A percentile compares a stretch with the other conserved stretches of the same genome.
Evolutionary conservation across 768 basidiomycete genomes (phyloP).

Genomic region (Ramaria rubella): DNA sequence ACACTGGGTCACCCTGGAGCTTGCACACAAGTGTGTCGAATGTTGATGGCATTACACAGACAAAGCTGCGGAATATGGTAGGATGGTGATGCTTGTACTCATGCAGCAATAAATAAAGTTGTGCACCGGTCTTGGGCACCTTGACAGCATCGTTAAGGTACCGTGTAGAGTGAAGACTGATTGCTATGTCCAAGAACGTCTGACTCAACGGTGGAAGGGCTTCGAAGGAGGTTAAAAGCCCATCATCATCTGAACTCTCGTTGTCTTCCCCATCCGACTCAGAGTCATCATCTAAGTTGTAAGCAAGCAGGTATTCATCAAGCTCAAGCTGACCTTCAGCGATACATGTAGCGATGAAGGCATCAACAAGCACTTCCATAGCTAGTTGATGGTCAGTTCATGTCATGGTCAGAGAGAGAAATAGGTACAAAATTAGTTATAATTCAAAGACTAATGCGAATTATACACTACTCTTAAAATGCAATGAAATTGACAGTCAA

Average conservation of each 20-base stretch:
- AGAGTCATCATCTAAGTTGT: background rate
- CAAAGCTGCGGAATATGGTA: slow-evolving; percentile 24
- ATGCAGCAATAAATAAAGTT: background rate
- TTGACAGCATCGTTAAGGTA: background rate
- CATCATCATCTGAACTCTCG: background rate
- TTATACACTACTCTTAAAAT: background rate
- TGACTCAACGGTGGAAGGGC: background rate
- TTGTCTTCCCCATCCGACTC: background rate
- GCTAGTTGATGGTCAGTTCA: background rate
- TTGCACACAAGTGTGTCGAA: slow-evolving; percentile 27
- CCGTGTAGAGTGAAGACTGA: background rate
- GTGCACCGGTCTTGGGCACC: background rate
- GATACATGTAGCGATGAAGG: background rate
- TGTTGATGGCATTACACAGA: slow-evolving; percentile 28
- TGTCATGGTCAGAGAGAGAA: background rate
- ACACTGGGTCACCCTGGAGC: slow-evolving; percentile 20
- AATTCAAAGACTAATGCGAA: background rate
- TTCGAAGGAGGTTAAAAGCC: background rate
- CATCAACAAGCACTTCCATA: background rate
- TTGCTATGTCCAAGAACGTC: too few relatives aligned
- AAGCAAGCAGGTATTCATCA: too few relatives aligned
- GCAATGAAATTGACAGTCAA: background rate
- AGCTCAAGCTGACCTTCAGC: background rate
- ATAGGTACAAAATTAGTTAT: background rate
- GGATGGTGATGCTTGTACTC: slow-evolving; percentile 18